These are phyloP conservation scores for Cynanchum wilfordii DNA, from an alignment of 257 asterid species.

Conservation along the genomic window DNA sequence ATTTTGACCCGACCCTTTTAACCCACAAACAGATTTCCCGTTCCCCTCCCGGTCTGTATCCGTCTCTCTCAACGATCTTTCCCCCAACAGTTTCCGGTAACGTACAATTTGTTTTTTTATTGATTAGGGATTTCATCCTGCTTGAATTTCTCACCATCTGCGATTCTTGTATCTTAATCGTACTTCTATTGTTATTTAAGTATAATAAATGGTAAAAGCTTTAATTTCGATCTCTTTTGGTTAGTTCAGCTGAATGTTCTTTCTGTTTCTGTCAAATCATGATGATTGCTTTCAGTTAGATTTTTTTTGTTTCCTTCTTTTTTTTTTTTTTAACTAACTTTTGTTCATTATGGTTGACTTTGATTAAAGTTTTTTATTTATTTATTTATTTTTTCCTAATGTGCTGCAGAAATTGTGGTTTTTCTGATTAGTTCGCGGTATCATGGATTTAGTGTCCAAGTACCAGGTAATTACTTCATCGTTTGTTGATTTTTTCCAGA, in stretches of 20 bases:
- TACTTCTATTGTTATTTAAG: not conserved
- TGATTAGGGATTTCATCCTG: not conserved
- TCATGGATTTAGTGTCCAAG: conserved; percentile 81
- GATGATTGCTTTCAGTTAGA: not conserved
- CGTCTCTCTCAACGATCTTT: conserved; percentile 10
- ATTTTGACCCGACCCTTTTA: conserved; percentile 30
- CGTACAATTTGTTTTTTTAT: not conserved
- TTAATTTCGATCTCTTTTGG: not conserved
- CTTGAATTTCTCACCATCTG: not conserved
- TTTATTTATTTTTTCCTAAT: conserved; percentile 12
- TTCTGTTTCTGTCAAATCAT: not conserved
- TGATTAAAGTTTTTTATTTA: not conserved
- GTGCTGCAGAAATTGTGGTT: conserved; percentile 38
- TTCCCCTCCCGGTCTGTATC: conserved; percentile 2
- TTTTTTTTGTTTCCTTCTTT: not conserved
- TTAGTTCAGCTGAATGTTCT: conserved; percentile 4
- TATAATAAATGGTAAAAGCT: not conserved
- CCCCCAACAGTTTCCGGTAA: conserved; percentile 8
- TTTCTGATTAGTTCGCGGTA: conserved; percentile 22
- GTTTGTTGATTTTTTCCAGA: not conserved
- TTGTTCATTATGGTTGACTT: conserved; percentile 11
- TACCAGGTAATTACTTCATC: conserved; percentile 55
- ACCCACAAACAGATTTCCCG: not conserved
- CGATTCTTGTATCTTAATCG: not conserved
- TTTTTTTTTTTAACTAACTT: not conserved